Evolutionary conservation across 1,284 basidiomycete species (phyloP).

Genomic region (Ceratobasidium sp.): DNA sequence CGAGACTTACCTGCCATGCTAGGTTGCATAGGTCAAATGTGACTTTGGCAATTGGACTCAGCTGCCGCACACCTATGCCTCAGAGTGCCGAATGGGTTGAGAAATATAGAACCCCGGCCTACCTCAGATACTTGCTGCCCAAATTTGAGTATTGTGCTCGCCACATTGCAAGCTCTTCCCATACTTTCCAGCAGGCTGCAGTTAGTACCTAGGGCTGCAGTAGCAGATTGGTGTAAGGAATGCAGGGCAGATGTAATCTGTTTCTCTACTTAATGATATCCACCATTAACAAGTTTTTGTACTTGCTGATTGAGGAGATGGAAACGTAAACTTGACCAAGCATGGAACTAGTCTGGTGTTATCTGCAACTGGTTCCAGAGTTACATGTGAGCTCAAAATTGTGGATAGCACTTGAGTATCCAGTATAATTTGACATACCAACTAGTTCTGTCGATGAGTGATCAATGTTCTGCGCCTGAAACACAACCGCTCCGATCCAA

Average conservation of each 20-base stretch:
- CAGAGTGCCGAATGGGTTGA: no score
- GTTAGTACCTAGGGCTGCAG: neutral
- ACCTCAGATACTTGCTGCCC: neutral
- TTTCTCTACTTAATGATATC: neutral
- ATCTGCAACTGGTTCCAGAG: neutral
- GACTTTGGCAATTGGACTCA: neutral
- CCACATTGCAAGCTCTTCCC: neutral
- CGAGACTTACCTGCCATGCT: constrained; percentile 1
- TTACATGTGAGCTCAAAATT: neutral
- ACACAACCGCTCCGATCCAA: neutral
- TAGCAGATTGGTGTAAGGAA: neutral
- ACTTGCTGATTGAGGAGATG: neutral
- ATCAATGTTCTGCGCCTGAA: neutral
- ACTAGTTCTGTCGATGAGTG: neutral
- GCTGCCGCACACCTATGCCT: neutral
- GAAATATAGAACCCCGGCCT: neutral
- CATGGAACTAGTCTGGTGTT: neutral
- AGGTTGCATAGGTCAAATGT: neutral
- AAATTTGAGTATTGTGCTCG: neutral
- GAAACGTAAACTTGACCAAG: neutral
- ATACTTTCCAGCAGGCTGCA: neutral
- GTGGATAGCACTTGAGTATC: neutral
- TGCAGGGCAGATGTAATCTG: no score
- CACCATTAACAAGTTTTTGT: no score
- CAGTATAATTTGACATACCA: neutral